Evolutionary conservation across 2,329 filamentous ascomycete genomes (phyloP), one percentile per base, ranked within the genome.

Genomic region (Sporothrix phasma): DNA sequence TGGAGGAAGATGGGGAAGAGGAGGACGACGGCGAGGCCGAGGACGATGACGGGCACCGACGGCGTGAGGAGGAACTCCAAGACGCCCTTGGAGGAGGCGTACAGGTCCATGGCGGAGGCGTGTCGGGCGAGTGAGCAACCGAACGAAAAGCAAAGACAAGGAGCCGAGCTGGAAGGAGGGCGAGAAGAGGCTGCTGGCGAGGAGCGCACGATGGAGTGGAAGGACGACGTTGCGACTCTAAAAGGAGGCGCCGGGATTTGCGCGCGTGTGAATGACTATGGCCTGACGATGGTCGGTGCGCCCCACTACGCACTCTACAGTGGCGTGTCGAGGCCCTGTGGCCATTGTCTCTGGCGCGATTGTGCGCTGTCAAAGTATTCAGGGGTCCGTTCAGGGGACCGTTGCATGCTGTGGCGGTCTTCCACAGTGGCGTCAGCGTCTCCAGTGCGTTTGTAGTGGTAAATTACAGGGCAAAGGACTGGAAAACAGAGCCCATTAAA

Each of bases 1-100:
- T 97, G 94, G 56, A 97, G 80, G 63, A 96, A 73, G 61, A 96
- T 72, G 22, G 94, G 94, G 31, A 89, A 79, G 63, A 87, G 75
- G 68, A 97, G 73, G 66, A 89, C 84, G 71, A 96, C 78, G 64
- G 90, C 68, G 22, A 88, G 71, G 15, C 91, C 88, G 72, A 93
- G 73, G 66, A 86, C 69, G 70, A 97, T 82, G 65, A 85, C 80
- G 62, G 83, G 73, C 11, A 78, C 69, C 17, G 85, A 86, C n/a
- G 85, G 85, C 65, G 79, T 83, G 72, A 88, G 76, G 64, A 85
- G 75, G 66, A 77, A 76, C 74, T 84, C 80, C 70, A 84, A 69
- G 70, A 79, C 69, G 60, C 74, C 68, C 64, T 73, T 71, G 64
- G 31, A 8, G 8, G 3, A 8, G 13, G 62, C 53, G 41, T 41